These are phyloP conservation scores for Leucaena leucocephala DNA, from an alignment of 306 rosid species.

Conservation along the genomic window DNA sequence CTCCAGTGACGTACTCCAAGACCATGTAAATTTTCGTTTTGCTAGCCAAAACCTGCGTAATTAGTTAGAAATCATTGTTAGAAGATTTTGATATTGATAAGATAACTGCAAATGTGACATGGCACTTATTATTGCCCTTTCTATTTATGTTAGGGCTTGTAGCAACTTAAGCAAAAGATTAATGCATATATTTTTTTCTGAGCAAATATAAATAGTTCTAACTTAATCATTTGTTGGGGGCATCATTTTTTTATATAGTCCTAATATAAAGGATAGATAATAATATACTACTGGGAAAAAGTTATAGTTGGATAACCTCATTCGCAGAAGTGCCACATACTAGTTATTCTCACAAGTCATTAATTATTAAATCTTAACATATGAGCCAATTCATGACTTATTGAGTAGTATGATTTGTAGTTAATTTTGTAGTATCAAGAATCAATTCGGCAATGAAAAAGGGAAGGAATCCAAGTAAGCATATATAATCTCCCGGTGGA, in stretches of 20 bases:
- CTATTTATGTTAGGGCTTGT: not conserved
- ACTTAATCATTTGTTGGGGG: not conserved
- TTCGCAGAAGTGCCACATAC: slow-evolving; percentile 17
- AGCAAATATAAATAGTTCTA: not conserved
- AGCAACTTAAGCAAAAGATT: not conserved
- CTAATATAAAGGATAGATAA: not conserved
- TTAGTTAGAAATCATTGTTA: slow-evolving; percentile 28
- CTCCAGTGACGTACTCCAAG: slow-evolving; percentile 78
- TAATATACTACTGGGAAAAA: not conserved
- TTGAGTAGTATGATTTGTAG: not conserved
- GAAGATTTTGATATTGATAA: not conserved
- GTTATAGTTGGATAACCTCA: not conserved
- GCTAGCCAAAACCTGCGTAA: slow-evolving; percentile 82
- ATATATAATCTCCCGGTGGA: not conserved
- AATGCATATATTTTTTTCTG: slow-evolving; percentile 5
- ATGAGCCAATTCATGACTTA: not conserved
- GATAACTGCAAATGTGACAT: not conserved
- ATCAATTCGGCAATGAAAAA: slow-evolving; percentile 1
- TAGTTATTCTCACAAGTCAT: not conserved
- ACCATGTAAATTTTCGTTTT: slow-evolving; percentile 91
- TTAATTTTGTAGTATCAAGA: not conserved
- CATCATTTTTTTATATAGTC: not conserved
- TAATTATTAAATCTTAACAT: slow-evolving; percentile 1
- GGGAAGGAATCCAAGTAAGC: not conserved
- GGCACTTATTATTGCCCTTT: not conserved